Conservation (phyloP, 257 asterid genomes). For the Henckelia pumila region DNA sequence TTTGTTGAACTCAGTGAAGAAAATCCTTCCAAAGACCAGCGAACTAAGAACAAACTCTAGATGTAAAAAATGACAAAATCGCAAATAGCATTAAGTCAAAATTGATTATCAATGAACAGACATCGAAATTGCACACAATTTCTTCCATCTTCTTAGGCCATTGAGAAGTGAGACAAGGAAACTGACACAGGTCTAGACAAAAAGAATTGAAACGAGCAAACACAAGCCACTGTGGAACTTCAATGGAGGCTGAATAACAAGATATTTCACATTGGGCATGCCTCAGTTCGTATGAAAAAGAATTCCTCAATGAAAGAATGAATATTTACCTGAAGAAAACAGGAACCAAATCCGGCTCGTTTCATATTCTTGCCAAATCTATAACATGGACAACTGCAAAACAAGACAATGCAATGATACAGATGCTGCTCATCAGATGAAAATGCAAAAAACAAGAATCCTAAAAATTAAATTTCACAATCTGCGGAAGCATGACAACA, state of each 20-base stretch:
- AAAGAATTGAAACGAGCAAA: not conserved
- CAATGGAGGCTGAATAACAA: not conserved
- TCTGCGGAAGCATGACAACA: not conserved
- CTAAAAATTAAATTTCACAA: not conserved
- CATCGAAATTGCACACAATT: not conserved
- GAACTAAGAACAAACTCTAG: not conserved
- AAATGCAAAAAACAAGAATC: slow-evolving; percentile 7
- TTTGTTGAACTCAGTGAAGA: slow-evolving; percentile 2
- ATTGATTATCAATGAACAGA: not conserved
- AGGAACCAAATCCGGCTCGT: slow-evolving; percentile 87
- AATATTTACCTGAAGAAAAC: slow-evolving; percentile 77
- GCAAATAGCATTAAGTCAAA: not conserved
- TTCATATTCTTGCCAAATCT: slow-evolving; percentile 97
- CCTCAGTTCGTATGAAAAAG: not conserved
- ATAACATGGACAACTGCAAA: slow-evolving; percentile 90
- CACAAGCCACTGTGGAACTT: not conserved
- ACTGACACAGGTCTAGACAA: slow-evolving; percentile 7
- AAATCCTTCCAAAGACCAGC: slow-evolving; percentile 13
- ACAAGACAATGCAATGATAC: slow-evolving; percentile 27
- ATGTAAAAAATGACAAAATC: not conserved
- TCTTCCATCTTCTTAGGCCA: not conserved
- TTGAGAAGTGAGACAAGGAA: not conserved
- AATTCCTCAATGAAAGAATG: slow-evolving; percentile 4
- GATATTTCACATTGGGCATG: not conserved
- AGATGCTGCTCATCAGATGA: slow-evolving; percentile 14